Evolutionary conservation across 2,329 filamentous ascomycete species (phyloP).

Genomic region (Leptographium wingfieldii): DNA sequence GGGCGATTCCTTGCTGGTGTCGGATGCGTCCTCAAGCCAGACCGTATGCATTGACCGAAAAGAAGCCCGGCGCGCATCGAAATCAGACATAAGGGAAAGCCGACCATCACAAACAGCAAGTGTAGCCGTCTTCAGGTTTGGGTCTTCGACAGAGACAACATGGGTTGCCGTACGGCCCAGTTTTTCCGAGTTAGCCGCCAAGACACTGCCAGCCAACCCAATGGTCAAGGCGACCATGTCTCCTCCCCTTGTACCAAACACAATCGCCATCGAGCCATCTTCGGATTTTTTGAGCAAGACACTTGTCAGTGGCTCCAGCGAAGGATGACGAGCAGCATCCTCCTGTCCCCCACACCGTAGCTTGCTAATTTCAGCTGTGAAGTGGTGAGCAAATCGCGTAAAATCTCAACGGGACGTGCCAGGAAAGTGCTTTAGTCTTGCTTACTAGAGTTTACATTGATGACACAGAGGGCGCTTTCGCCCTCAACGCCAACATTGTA

Average conservation of each 20-base stretch:
- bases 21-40: conserved; percentile 38
- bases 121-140: conserved; percentile 15
- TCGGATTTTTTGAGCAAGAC: conserved; percentile 20
- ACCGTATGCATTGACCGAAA: conserved; percentile 32
- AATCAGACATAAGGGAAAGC: conserved; percentile 29
- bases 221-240: conserved; percentile 30
- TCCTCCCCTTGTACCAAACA: conserved; percentile 40
- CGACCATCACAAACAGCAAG: conserved; percentile 37
- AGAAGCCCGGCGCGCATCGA: conserved; percentile 15
- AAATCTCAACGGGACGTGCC: neutral
- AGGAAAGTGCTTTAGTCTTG: neutral
- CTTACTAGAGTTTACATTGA: conserved; percentile 16
- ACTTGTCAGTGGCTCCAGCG: conserved; percentile 32
- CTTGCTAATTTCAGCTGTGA: neutral
- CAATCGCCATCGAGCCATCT: conserved; percentile 15
- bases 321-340: neutral
- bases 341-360: neutral
- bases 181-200: conserved; percentile 14
- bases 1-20: conserved; percentile 32
- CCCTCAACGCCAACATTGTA: conserved; percentile 11
- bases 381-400: neutral
- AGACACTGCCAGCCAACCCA: conserved; percentile 11
- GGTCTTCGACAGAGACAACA: conserved; percentile 12
- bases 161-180: conserved; percentile 15
- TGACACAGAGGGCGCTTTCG: conserved; percentile 2